A percentile compares a stretch with the other conserved stretches of the same genome.
Evolutionary conservation across 2,329 filamentous ascomycete genomes (phyloP).

Genomic region (Apiospora arundinis): DNA sequence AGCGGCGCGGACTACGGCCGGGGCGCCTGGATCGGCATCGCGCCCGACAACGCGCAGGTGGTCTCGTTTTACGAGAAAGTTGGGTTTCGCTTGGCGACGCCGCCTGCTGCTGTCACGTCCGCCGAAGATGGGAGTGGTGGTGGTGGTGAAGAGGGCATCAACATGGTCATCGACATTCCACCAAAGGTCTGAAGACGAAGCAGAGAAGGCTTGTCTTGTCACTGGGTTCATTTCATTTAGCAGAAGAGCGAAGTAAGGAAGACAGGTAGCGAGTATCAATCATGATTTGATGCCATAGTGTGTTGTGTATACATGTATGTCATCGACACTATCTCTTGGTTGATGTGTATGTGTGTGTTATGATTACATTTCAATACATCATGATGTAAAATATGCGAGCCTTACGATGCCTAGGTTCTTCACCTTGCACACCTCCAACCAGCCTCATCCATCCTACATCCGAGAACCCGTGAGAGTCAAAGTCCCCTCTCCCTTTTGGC

Average conservation of each 20-base stretch:
- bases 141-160: constrained; percentile 43
- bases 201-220: background rate
- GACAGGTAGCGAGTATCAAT: background rate
- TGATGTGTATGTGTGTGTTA: background rate
- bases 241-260: background rate
- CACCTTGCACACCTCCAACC: background rate
- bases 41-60: constrained; percentile 54
- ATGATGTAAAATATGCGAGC: background rate
- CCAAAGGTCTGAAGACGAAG: background rate
- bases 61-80: constrained; percentile 55
- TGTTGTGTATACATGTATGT: background rate
- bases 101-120: constrained; percentile 22
- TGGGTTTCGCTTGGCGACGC: constrained; percentile 49
- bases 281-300: background rate
- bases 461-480: background rate
- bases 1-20: constrained; percentile 38
- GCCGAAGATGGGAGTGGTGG: constrained; percentile 5
- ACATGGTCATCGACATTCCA: constrained; percentile 50
- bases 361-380: constrained; percentile 9
- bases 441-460: background rate
- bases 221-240: background rate
- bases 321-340: constrained; percentile 2
- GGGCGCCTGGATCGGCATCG: constrained; percentile 52
- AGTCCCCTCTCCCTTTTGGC: background rate
- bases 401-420: background rate